These are phyloP conservation scores for Aureobasidium subglaciale DNA, from an alignment of 2,329 filamentous ascomycete genomes.

Conservation along the genomic window DNA sequence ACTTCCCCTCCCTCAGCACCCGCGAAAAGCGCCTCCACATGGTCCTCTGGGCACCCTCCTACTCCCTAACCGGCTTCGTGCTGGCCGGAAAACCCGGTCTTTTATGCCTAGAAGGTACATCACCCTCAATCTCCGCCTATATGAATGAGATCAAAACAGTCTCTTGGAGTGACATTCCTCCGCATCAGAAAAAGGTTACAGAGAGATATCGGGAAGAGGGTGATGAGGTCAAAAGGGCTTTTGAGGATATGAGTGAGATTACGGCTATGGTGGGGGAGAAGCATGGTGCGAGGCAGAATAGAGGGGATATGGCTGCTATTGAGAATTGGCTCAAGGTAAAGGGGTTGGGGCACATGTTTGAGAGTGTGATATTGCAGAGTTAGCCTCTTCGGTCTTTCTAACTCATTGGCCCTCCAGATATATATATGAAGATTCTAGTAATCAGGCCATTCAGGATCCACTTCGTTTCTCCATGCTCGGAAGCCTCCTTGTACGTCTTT, in stretches of 20 bases:
- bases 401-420: too few species aligned
- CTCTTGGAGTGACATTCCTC: conserved; percentile 56
- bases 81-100: conserved; percentile 54
- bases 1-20: conserved; percentile 56
- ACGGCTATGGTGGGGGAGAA: conserved; percentile 43
- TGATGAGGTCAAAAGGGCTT: conserved; percentile 32
- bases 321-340: conserved; percentile 43
- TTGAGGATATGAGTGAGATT: conserved; percentile 52
- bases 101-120: conserved; percentile 45
- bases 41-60: conserved; percentile 46
- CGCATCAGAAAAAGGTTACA: conserved; percentile 56
- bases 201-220: conserved; percentile 44
- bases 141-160: conserved; percentile 59
- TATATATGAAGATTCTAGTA: conserved; percentile 37
- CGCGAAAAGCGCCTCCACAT: conserved; percentile 53
- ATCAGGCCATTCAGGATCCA: conserved; percentile 55
- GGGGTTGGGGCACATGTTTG: conserved; percentile 40
- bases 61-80: conserved; percentile 52
- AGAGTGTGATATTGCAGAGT: conserved; percentile 29
- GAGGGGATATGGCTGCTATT: conserved; percentile 48
- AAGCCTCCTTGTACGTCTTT: conserved; percentile 68
- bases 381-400: too few species aligned
- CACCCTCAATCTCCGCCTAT: conserved; percentile 47
- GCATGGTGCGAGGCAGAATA: conserved; percentile 43
- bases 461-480: conserved; percentile 61